Base-by-base conservation (phyloP, 2,329 filamentous ascomycete species). In the Fusarium veterinarium region DNA sequence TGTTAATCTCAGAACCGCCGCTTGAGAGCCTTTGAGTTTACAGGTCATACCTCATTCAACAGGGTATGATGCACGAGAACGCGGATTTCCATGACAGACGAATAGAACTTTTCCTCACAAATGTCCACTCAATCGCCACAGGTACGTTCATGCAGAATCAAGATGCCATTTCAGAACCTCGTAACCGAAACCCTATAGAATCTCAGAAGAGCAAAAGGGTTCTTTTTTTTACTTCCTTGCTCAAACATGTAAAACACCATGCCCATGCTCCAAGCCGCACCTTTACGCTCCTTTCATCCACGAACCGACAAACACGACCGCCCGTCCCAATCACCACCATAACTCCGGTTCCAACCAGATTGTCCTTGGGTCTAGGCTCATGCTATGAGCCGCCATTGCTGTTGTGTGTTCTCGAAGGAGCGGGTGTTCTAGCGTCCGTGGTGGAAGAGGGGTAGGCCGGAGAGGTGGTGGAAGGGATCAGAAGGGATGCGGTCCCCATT, bases 211-310 rank as follows among this genome's bases (percentile, higher is more conserved):
- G 72, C 70, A 78, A 77, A 67, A 60, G 74, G 75, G 42, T 74
- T 30, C 51, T 69, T 64, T 74, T 74, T 76, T 72, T 69, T 58
- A 69, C 66, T 69, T 74, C 76, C 77, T 79, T 79, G 77, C 77
- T 78, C 71, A 77, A 78, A 79, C 77, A 79, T 78, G 77, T 78
- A 79, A 79, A 81, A 81, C 78, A 81, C 79, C 79, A 69, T 75
- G 62, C 78, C 79, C 78, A 80, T 81, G 79, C 79, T 80, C 78
- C 79, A 76, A 69, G 73, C 78, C 77, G 55, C 69, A 71, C 71
- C 67, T 53, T 66, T 59, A 69, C 49, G 48, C 67, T 51, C 64
- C 70, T 69, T 66, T 73, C 69, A 63, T 64, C 73, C 63, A 62
- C 69, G 64, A 71, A 75, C 55, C 70, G 60, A 71, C 58, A 74